Conservation (phyloP, 176 grass and related monocot genomes). For the Triticum aestivum region DNA sequence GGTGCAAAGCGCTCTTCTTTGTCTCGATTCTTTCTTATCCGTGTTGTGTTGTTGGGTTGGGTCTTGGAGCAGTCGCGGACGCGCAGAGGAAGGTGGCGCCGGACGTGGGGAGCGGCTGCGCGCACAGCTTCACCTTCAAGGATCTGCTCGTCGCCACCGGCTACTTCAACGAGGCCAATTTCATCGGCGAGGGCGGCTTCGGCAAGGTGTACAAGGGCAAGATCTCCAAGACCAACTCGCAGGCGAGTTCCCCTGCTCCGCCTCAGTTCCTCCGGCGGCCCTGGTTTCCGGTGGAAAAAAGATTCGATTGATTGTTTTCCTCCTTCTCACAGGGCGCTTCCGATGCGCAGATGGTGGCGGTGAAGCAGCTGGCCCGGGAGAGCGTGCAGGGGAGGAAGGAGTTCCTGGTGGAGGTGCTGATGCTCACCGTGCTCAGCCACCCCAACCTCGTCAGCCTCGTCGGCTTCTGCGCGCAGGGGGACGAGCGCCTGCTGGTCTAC, state of each 20-base stretch:
- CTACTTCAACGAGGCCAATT: constrained; percentile 78
- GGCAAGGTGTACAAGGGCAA: constrained; percentile 92
- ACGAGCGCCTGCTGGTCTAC: constrained; percentile 89
- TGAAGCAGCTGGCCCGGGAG: constrained; percentile 83
- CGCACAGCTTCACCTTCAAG: constrained; percentile 85
- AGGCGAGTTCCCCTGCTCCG: constrained; percentile 37
- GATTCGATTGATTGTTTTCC: not conserved
- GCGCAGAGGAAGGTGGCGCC: constrained; percentile 50
- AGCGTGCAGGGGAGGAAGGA: constrained; percentile 79
- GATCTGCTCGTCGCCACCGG: constrained; percentile 74
- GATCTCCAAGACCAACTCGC: constrained; percentile 40
- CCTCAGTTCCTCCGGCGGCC: not conserved
- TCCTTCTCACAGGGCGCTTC: not conserved
- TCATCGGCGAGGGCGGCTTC: constrained; percentile 88
- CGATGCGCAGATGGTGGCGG: constrained; percentile 63
- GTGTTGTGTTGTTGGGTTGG: not conserved
- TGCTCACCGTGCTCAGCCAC: constrained; percentile 80
- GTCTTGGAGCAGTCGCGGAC: constrained; percentile 30
- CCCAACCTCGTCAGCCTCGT: constrained; percentile 76
- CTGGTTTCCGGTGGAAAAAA: not conserved
- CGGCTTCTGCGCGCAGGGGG: constrained; percentile 87
- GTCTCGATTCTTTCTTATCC: not conserved
- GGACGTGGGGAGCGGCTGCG: constrained; percentile 48
- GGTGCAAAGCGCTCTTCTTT: not conserved
- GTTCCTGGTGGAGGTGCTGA: constrained; percentile 92